These are phyloP conservation scores for Viola odorata DNA, from an alignment of 345 rosid species.

Conservation along the genomic window DNA sequence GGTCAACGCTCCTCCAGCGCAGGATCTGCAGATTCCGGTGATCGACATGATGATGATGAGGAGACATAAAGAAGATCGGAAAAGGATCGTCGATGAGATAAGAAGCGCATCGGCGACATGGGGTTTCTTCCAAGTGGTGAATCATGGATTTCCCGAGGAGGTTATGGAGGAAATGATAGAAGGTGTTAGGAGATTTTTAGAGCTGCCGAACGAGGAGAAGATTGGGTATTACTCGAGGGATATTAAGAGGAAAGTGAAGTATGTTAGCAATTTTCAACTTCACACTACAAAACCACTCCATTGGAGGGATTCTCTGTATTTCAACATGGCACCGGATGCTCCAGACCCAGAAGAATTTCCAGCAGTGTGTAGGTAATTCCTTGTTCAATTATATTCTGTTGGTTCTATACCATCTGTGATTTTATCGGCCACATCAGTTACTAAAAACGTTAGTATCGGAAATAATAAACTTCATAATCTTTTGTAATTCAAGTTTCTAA, in stretches of 20 bases:
- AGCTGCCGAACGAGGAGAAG: slow-evolving; percentile 5
- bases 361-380: slow-evolving; percentile 10
- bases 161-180: slow-evolving; percentile 4
- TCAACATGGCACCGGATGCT: background rate
- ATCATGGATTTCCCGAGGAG: slow-evolving; percentile 7
- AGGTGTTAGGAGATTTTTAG: slow-evolving; percentile 4
- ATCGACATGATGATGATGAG: slow-evolving; percentile 9
- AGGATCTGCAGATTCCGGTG: background rate
- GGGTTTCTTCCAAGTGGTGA: slow-evolving; percentile 20
- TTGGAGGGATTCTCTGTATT: slow-evolving; percentile 13
- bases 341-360: slow-evolving; percentile 11
- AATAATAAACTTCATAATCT: too few species aligned
- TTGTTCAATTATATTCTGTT: too few species aligned
- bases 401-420: too few species aligned
- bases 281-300: background rate
- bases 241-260: background rate
- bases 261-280: slow-evolving; percentile 9
- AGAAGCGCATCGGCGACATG: slow-evolving; percentile 8
- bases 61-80: slow-evolving; percentile 2
- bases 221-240: slow-evolving; percentile 7
- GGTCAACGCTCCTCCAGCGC: background rate
- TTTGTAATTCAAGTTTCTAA: too few species aligned
- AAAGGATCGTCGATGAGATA: background rate
- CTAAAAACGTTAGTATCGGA: too few species aligned
- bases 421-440: too few species aligned